These are phyloP conservation scores for Malus hybrid DNA, from an alignment of 331 rosid species.

Conservation along the genomic window DNA sequence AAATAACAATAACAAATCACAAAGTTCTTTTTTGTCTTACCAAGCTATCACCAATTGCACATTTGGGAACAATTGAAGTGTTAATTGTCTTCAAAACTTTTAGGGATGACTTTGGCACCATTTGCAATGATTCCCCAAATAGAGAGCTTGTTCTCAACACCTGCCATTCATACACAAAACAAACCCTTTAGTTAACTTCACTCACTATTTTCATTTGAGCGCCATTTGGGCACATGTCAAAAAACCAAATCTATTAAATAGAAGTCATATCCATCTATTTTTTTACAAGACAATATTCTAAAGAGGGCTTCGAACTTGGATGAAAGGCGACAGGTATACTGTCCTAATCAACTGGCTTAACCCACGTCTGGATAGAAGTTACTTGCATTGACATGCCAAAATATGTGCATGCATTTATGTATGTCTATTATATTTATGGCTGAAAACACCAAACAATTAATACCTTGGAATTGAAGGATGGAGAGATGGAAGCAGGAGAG, in stretches of 20 bases:
- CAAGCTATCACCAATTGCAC: conserved; percentile 86
- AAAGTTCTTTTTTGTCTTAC: conserved; percentile 28
- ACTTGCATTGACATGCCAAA: background rate
- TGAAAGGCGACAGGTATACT: background rate
- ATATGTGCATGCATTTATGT: background rate
- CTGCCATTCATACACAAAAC: conserved; percentile 33
- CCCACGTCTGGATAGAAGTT: background rate
- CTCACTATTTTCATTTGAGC: background rate
- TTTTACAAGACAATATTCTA: background rate
- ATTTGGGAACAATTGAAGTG: conserved; percentile 47
- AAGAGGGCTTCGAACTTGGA: background rate
- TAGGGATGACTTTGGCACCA: conserved; percentile 48
- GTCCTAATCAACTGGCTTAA: too few relatives aligned
- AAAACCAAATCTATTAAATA: background rate
- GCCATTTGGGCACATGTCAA: background rate
- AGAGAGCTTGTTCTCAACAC: conserved; percentile 64
- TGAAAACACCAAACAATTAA: background rate
- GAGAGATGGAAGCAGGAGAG: conserved; percentile 56
- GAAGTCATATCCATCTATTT: background rate
- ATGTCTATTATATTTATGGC: background rate
- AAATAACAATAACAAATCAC: background rate
- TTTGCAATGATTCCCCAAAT: conserved; percentile 73
- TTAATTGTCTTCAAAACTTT: conserved; percentile 48
- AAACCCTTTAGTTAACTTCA: background rate
- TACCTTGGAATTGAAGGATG: conserved; percentile 78